Evolutionary conservation across 1,139 yeast species (phyloP).

Genomic region (Suhomyces wounanorum): DNA sequence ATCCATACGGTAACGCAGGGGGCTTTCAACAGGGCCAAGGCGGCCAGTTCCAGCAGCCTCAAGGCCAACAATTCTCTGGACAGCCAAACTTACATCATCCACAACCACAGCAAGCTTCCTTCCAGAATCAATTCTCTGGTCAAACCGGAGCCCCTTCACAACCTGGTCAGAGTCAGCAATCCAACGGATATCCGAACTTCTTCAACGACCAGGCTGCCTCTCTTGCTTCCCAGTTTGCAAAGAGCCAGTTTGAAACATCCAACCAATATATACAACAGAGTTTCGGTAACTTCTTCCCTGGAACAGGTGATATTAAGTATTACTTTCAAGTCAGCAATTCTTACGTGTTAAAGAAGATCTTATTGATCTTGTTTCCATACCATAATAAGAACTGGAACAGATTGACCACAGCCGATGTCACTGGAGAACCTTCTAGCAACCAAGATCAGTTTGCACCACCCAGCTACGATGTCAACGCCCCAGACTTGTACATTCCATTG

Average conservation of each 20-base stretch:
- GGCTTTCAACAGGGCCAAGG: slow-evolving; percentile 19
- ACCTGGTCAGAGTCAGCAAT: slow-evolving; percentile 16
- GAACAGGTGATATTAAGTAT: slow-evolving; percentile 62
- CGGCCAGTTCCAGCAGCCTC: slow-evolving; percentile 16
- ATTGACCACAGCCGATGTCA: slow-evolving; percentile 44
- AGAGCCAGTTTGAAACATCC: slow-evolving; percentile 70
- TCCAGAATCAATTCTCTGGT: slow-evolving; percentile 15
- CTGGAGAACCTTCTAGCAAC: slow-evolving; percentile 34
- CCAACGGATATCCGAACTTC: slow-evolving; percentile 36
- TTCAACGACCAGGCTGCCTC: slow-evolving; percentile 81
- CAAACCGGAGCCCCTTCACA: slow-evolving; percentile 17
- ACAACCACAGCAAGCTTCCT: slow-evolving; percentile 33
- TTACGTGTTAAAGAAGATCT: slow-evolving; percentile 75
- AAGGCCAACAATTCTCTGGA: slow-evolving; percentile 14
- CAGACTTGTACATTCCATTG: slow-evolving; percentile 92
- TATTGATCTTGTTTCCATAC: slow-evolving; percentile 83
- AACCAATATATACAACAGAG: slow-evolving; percentile 77
- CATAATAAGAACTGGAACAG: slow-evolving; percentile 79
- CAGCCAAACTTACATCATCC: slow-evolving; percentile 34
- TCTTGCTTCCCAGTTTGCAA: slow-evolving; percentile 88
- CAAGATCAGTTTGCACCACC: slow-evolving; percentile 63
- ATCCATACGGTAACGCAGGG: slow-evolving; percentile 43
- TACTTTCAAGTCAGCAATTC: slow-evolving; percentile 91
- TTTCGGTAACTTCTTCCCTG: slow-evolving; percentile 55
- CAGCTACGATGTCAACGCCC: slow-evolving; percentile 84